Conservation (phyloP, 345 rosid genomes). For the Chamaenerion angustifolium region DNA sequence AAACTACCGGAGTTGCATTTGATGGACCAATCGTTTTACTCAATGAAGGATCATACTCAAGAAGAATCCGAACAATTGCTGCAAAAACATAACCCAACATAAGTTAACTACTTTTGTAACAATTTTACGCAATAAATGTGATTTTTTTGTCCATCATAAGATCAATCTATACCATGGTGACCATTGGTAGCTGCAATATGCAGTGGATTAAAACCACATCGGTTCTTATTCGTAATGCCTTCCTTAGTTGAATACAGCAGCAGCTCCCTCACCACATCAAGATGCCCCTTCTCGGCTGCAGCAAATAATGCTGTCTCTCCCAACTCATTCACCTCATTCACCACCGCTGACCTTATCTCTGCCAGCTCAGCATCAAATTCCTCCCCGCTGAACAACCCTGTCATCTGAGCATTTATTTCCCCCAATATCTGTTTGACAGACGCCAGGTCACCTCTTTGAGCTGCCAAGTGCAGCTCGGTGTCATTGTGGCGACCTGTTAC, state of each 20-base stretch:
- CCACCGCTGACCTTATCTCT: constrained; percentile 57
- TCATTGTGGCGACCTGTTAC: constrained; percentile 92
- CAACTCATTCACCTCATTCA: constrained; percentile 80
- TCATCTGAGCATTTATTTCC: constrained; percentile 70
- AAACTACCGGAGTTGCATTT: constrained; percentile 68
- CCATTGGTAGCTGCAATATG: constrained; percentile 83
- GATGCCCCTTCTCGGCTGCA: constrained; percentile 79
- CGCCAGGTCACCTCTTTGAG: constrained; percentile 62
- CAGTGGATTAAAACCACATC: constrained; percentile 53
- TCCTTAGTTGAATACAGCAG: constrained; percentile 45
- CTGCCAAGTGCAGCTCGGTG: constrained; percentile 90
- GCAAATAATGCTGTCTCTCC: constrained; percentile 86
- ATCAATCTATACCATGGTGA: constrained; percentile 41
- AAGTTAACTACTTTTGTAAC: no score
- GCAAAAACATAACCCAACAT: constrained; percentile 15
- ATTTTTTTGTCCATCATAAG: no score
- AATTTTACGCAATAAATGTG: no score
- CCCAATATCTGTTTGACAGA: constrained; percentile 48
- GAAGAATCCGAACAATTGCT: constrained; percentile 65
- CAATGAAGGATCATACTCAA: constrained; percentile 48
- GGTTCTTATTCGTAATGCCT: constrained; percentile 50
- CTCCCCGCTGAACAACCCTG: constrained; percentile 38
- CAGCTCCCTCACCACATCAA: constrained; percentile 61
- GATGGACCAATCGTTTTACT: constrained; percentile 69
- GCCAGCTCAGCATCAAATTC: constrained; percentile 77